Evolutionary conservation across 2,329 filamentous ascomycete species (phyloP).

Genomic region (Celoporthe dispersa): DNA sequence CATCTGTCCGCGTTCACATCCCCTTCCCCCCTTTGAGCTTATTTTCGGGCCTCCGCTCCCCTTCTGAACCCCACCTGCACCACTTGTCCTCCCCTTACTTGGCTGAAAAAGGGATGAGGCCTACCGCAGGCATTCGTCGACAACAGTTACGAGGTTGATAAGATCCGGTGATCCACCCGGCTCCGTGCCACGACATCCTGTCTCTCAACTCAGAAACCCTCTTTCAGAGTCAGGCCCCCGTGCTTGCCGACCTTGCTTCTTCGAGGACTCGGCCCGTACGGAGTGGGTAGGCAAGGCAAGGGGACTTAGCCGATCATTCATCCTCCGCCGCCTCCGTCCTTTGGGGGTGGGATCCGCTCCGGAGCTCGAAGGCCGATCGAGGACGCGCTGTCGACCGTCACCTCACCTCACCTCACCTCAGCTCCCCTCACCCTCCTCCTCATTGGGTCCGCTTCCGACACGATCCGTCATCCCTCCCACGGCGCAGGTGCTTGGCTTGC

Average conservation of each 20-base stretch:
- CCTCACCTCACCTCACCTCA: conserved; percentile 1
- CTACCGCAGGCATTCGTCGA: not conserved
- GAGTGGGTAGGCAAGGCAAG: conserved; percentile 7
- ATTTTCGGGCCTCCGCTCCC: not conserved
- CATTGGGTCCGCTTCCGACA: conserved; percentile 8
- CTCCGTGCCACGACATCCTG: not conserved
- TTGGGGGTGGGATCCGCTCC: conserved; percentile 4
- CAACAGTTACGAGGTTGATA: not conserved
- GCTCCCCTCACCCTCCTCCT: not conserved
- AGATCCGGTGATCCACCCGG: not conserved
- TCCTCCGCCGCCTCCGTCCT: conserved; percentile 2
- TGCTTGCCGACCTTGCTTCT: not conserved
- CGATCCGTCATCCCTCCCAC: not conserved
- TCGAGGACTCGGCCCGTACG: conserved; percentile 7
- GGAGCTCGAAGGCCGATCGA: not conserved
- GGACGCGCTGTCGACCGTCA: not conserved
- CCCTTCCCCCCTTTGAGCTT: not conserved
- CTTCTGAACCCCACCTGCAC: not conserved
- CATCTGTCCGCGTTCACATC: not conserved
- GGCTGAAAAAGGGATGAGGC: not conserved
- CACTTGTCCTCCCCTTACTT: not conserved
- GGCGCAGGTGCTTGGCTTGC: not conserved
- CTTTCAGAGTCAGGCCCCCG: not conserved
- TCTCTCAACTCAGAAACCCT: not conserved
- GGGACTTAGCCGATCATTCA: conserved; percentile 12